phyloP scores from a whole-genome alignment of 345 rosid genomes.

The Salix viminalis region DNA sequence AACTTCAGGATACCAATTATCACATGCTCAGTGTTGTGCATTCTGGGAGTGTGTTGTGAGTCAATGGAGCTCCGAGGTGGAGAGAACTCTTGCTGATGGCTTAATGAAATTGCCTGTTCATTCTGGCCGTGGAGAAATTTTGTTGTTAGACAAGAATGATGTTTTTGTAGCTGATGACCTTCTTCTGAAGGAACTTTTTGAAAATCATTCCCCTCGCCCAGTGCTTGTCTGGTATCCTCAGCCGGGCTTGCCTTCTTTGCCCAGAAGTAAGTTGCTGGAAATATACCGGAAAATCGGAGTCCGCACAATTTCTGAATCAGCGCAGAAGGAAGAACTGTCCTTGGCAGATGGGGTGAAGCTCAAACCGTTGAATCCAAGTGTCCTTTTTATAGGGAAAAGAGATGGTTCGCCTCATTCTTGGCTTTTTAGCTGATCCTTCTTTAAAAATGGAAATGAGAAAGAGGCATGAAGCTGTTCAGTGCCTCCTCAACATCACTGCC shows the following conservation, averaged over 20 bases:
- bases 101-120: slow-evolving; percentile 51
- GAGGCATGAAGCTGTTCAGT: slow-evolving; percentile 40
- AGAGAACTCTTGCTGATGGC: slow-evolving; percentile 29
- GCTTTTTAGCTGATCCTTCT: slow-evolving; percentile 48
- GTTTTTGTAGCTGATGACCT: slow-evolving; percentile 71
- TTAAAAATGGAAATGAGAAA: slow-evolving; percentile 33
- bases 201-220: slow-evolving; percentile 21
- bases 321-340: slow-evolving; percentile 33
- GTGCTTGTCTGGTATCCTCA: slow-evolving; percentile 72
- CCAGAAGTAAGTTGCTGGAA: slow-evolving; percentile 40
- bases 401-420: slow-evolving; percentile 52
- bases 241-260: slow-evolving; percentile 38
- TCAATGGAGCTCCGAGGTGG: slow-evolving; percentile 13
- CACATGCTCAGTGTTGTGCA: slow-evolving; percentile 48
- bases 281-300: slow-evolving; percentile 53
- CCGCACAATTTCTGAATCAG: slow-evolving; percentile 49
- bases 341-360: slow-evolving; percentile 11
- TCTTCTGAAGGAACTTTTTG: slow-evolving; percentile 48
- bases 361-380: slow-evolving; percentile 18
- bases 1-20: slow-evolving; percentile 27
- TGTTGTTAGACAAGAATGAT: slow-evolving; percentile 37
- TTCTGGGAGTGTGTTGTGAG: slow-evolving; percentile 49
- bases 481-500: slow-evolving; percentile 35
- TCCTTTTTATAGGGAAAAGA: slow-evolving; percentile 31
- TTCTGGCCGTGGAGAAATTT: slow-evolving; percentile 29